Evolutionary conservation across 1,139 yeast species (phyloP).

Genomic region (Hyphopichia khmerensis): DNA sequence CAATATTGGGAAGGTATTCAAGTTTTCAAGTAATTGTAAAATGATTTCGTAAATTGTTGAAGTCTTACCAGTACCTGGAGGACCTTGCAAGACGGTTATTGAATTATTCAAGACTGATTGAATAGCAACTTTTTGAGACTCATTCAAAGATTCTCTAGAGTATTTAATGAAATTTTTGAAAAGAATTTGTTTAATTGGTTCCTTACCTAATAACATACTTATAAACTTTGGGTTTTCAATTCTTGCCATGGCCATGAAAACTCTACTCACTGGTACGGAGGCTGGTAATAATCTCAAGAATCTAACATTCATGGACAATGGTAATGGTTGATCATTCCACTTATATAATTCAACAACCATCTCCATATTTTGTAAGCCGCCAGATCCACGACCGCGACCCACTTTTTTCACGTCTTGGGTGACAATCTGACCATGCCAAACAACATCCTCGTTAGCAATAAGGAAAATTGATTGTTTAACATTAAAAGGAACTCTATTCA

Average conservation of each 20-base stretch:
- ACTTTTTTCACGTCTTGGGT: slow-evolving; percentile 38
- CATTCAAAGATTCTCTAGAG: slow-evolving; percentile 51
- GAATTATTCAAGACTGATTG: slow-evolving; percentile 68
- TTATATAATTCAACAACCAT: slow-evolving; percentile 51
- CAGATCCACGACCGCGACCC: slow-evolving; percentile 17
- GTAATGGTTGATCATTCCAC: slow-evolving; percentile 58
- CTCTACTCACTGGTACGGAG: slow-evolving; percentile 61
- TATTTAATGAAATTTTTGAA: slow-evolving; percentile 55
- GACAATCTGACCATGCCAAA: slow-evolving; percentile 46
- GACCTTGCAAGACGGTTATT: slow-evolving; percentile 65
- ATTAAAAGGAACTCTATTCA: slow-evolving; percentile 48
- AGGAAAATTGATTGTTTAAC: slow-evolving; percentile 48
- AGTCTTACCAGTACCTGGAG: slow-evolving; percentile 71
- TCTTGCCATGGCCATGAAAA: slow-evolving; percentile 62
- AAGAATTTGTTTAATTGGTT: slow-evolving; percentile 56
- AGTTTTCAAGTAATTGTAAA: slow-evolving; percentile 54
- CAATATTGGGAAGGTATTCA: slow-evolving; percentile 60
- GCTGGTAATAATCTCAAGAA: slow-evolving; percentile 56
- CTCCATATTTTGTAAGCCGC: slow-evolving; percentile 28
- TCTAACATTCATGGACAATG: slow-evolving; percentile 37
- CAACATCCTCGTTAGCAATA: slow-evolving; percentile 34
- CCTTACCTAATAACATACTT: slow-evolving; percentile 59
- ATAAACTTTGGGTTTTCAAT: slow-evolving; percentile 57
- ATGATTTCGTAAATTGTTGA: slow-evolving; percentile 67
- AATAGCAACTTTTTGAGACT: slow-evolving; percentile 65